Base-by-base conservation (phyloP, 2,329 filamentous ascomycete genomes). In the Penicillium sp. region DNA sequence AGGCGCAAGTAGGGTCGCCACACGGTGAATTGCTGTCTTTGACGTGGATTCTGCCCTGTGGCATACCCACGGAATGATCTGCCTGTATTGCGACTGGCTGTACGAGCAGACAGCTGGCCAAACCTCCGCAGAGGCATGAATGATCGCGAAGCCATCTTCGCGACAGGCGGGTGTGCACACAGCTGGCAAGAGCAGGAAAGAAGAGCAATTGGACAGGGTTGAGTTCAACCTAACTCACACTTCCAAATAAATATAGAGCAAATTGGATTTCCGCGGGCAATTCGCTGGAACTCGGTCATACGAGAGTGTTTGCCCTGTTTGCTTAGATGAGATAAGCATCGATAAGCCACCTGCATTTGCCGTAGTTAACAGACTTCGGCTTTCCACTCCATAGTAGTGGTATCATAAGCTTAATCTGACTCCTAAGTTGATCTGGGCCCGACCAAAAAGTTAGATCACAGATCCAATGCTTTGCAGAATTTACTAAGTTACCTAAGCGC, bases 1-100 rank as follows among this genome's bases (percentile, higher is more conserved):
- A 78, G 65, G 46, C 74, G 71, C 31, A 75, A 64, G 54, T 74
- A 76, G 8, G 74, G 74, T 40, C 68, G 61, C 62, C 66, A 69
- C 31, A 75, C 71, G 14, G 62, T 65, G 40, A 68, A 66, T 16
- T 60, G 52, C 44, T 64, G 54, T 10, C 56, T 51, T 34, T 58
- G 49, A 14, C 42, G 50, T 4, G 56, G 41, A 16, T 51, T 56
- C 27, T 61, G 50, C 31, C 52, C 54, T 7, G 63, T 57, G 3
- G 58, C 59, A 45, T 62, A 64, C 34, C 57, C 58, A 34, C 63
- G 59, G 36, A 58, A 50, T 6, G 58, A 51, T 10, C 37, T 43
- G n/a, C 54, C 49, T 34, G 55, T 41, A 13, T 49, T 51, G 29
- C 50, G 55, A 41, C 49, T 27, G 14, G 52, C 42, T 39, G 49